Evolutionary conservation across 1,284 basidiomycete genomes (phyloP), one percentile per base, ranked within the genome.

Genomic region (Trichosporon asahii): DNA sequence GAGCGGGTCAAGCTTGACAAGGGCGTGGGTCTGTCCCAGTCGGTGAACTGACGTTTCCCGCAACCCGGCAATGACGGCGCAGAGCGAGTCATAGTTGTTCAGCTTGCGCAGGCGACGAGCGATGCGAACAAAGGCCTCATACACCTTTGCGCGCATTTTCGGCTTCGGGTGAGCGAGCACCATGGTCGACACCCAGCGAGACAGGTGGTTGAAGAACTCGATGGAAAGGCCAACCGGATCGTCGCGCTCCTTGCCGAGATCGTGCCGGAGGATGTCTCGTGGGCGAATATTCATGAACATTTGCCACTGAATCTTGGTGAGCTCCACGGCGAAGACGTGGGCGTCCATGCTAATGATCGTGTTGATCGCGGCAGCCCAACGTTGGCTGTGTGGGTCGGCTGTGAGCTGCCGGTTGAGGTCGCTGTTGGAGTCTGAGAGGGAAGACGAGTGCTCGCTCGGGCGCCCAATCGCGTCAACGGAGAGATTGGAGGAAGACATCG

Each of bases 61-160:
- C 68, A 84, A 70, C 4, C 83, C 83, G 2, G 82, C 77, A 11
- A 83, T 78, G 53, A 83, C 72, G 12, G 83, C 81, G 66, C 80
- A 81, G 0, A 83, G 75, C 7, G 79, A 77, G 64, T 82, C 80
- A 73, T 84, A 84, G 72, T 84, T 84, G 75, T 82, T 81, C 40
- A 83, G 65, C n/a, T 77, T 77, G 15, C 82, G 82, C 0, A 84
- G 77, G 49, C 83, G 79, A 53, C 80, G 78, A 2, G 78, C 74
- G 29, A 84, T 78, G 29, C 73, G 66, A 53, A 82, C 77, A 69
- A 84, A 82, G 9, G 75, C 73, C 67, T 84, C 83, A 70, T 80
- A 83, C n/a, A 81, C 74, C 53, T 75, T 75, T 1, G 81, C 82
- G 2, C 83, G 80, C 65, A 78, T 72, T 69, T 84, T 83, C 31